Evolutionary conservation across 2,329 filamentous ascomycete species (phyloP).

Genomic region (Metarhizium brunneum): DNA sequence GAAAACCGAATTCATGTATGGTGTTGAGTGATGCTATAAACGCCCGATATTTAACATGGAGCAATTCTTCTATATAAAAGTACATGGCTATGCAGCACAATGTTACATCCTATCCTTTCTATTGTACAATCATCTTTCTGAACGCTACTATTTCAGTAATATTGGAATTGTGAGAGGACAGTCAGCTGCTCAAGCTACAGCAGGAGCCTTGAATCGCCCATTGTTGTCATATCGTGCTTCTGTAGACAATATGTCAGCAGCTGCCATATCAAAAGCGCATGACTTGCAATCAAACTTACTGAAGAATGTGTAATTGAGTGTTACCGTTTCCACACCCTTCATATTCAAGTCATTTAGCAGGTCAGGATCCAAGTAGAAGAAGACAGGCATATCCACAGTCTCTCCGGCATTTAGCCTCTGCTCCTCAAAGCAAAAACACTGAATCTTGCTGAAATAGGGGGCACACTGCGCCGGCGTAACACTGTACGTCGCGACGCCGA

Average conservation of each 20-base stretch:
- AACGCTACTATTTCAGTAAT: neutral
- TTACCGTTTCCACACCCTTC: slow-evolving; percentile 90
- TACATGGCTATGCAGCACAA: neutral
- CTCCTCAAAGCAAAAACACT: slow-evolving; percentile 98
- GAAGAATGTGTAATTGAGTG: slow-evolving; percentile 95
- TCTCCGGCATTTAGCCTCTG: slow-evolving; percentile 91
- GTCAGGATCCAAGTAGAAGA: slow-evolving; percentile 97
- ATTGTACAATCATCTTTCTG: neutral
- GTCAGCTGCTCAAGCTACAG: slow-evolving; percentile 5
- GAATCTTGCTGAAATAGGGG: slow-evolving; percentile 98
- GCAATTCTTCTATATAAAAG: neutral
- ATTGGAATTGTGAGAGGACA: neutral
- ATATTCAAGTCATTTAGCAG: slow-evolving; percentile 87
- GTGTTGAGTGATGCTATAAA: too few relatives aligned
- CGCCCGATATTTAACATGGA: neutral
- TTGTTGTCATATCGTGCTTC: slow-evolving; percentile 39
- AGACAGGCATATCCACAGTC: slow-evolving; percentile 98
- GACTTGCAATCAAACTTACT: slow-evolving; percentile 51
- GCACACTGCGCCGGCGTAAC: slow-evolving; percentile 94
- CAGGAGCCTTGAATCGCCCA: slow-evolving; percentile 31
- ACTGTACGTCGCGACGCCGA: slow-evolving; percentile 95
- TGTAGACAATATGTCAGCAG: slow-evolving; percentile 25
- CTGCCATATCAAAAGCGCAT: neutral
- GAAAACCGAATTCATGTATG: neutral
- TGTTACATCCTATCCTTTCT: neutral